Evolutionary conservation across 495 filamentous ascomycete genomes (phyloP).

Genomic region (Neurospora sp.): DNA sequence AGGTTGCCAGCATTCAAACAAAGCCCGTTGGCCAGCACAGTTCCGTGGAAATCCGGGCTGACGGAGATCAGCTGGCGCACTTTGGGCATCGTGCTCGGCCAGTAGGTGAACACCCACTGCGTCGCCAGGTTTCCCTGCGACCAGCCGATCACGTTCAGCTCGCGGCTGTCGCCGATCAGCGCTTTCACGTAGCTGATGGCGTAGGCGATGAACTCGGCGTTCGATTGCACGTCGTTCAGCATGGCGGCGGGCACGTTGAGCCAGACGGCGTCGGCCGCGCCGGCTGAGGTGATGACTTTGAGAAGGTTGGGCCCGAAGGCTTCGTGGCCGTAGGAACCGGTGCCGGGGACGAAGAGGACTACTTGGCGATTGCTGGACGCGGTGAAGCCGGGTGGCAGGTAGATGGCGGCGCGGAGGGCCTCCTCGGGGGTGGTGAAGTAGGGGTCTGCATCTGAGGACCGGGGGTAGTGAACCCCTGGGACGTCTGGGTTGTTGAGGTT

Average conservation of each 20-base stretch:
- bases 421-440: not conserved
- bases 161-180: constrained; percentile 14
- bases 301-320: constrained; percentile 35
- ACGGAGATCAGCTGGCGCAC: constrained; percentile 35
- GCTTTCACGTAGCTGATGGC: constrained; percentile 37
- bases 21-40: constrained; percentile 19
- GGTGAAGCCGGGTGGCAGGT: not conserved
- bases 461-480: not conserved
- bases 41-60: constrained; percentile 39
- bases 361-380: not conserved
- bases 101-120: constrained; percentile 47
- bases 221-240: constrained; percentile 32
- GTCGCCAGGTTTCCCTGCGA: constrained; percentile 38
- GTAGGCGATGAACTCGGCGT: constrained; percentile 34
- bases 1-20: constrained; percentile 2
- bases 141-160: constrained; percentile 37
- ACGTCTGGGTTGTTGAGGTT: not conserved
- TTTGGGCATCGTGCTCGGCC: constrained; percentile 30
- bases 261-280: constrained; percentile 36
- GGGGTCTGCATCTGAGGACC: not conserved
- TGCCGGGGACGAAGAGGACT: constrained; percentile 38
- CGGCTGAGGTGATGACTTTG: constrained; percentile 24
- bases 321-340: constrained; percentile 27
- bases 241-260: constrained; percentile 37
- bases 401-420: not conserved